Base-by-base conservation (phyloP, 164 flowering plant species). In the Vitis labrusca region DNA sequence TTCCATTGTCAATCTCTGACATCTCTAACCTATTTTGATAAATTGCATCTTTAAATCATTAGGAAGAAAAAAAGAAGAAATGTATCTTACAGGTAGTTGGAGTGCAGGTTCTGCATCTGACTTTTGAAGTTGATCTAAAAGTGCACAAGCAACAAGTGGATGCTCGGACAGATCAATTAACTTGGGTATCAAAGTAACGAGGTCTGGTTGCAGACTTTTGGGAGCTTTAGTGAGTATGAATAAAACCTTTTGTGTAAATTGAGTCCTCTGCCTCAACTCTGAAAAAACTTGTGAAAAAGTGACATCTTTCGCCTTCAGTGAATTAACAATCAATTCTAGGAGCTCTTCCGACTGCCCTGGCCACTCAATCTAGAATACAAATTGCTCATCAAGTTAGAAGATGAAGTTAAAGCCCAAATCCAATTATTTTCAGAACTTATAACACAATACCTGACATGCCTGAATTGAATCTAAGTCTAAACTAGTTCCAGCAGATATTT, bases 321-420 rank as follows among this genome's bases (percentile, higher is more conserved):
- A 93, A 78, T 92, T 96, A 19, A 96, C 97, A 70, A 96, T 96
- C 78, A 93, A 83, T 66, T 97, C 99, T 75, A 96, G 80, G 17
- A 96, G 93, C 86, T 96, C 99, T 87, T 92, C 99, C 15, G 98
- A 93, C 76, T 92, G 97, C 81, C 92, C 97, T 8, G 90, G 83
- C 85, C 91, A 93, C 84, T 91, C 93, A 9, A 92, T 82, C 97
- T 95, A 83, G 64, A 66, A 6, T 3, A 37, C 5, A 37, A 37
- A 37, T 37, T 37, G 44, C 44, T 37, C 44, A 37, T 37, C 44
- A 37, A 37, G 44, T 37, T 37, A 37, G 44, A 37, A 37, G 44
- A 37, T 37, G 44, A 37, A 57, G 27, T 37, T 37, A 37, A 37
- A 37, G 5, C 44, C 7, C 44, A 37, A 37, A 2, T 37, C 44